Conservation (phyloP, 768 basidiomycete genomes). For the Rubroboletus pulcherrimus region DNA sequence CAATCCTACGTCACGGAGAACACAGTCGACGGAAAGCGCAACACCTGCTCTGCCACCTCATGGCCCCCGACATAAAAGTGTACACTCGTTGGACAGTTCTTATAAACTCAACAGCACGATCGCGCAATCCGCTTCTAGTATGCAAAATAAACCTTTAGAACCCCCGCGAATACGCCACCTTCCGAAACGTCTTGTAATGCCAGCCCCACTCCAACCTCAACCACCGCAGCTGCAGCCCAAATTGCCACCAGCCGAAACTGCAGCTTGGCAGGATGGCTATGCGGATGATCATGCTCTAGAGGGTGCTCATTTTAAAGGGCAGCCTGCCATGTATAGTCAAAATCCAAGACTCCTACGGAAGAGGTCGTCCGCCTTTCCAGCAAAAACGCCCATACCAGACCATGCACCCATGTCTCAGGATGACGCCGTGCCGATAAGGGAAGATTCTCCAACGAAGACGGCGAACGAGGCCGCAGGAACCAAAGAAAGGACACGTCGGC, state of each 20-base stretch:
- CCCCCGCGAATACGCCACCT: constrained; percentile 35
- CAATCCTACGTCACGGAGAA: neutral
- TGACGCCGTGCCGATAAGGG: constrained; percentile 5
- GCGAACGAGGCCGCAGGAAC: constrained; percentile 15
- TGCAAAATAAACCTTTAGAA: constrained; percentile 9
- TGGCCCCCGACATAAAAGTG: constrained; percentile 7
- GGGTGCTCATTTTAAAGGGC: constrained; percentile 2
- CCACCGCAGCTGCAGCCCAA: constrained; percentile 12
- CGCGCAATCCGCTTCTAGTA: constrained; percentile 4
- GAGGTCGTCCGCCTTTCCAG: constrained; percentile 22
- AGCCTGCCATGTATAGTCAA: constrained; percentile 7
- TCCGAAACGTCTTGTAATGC: constrained; percentile 73
- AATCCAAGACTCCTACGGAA: constrained; percentile 23
- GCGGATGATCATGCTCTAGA: constrained; percentile 4
- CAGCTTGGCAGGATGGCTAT: constrained; percentile 4
- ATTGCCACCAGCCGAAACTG: constrained; percentile 5
- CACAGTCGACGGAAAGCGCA: constrained; percentile 1
- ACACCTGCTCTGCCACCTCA: neutral
- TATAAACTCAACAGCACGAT: neutral
- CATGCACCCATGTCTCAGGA: constrained; percentile 16
- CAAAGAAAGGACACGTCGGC: constrained; percentile 28
- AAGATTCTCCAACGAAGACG: constrained; percentile 9
- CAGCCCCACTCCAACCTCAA: constrained; percentile 54
- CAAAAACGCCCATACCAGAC: constrained; percentile 25
- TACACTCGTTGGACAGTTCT: constrained; percentile 9